Evolutionary conservation across 345 rosid species (phyloP).

Genomic region (Zanthoxylum bungeanum): DNA sequence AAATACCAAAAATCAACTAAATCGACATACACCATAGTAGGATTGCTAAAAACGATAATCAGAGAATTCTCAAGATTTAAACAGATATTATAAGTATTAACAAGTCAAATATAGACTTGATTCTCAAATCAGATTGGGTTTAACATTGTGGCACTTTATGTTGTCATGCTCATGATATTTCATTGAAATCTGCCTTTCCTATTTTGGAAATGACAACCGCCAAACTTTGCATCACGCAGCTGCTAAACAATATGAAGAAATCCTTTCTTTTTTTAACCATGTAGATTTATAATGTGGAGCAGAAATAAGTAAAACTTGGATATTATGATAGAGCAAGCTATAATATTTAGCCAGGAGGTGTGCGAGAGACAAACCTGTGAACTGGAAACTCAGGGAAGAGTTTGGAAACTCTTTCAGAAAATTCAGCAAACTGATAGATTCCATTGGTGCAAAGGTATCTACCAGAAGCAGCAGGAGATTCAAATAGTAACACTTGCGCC

Average conservation of each 20-base stretch:
- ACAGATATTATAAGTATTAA: background rate
- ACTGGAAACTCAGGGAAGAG: constrained; percentile 66
- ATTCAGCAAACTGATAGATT: constrained; percentile 67
- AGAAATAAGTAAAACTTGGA: too few species aligned
- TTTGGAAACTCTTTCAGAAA: constrained; percentile 52
- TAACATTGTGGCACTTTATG: background rate
- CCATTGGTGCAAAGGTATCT: constrained; percentile 79
- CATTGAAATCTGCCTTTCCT: background rate
- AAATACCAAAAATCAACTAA: background rate
- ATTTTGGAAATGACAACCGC: background rate
- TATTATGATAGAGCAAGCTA: background rate
- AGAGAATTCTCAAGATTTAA: background rate
- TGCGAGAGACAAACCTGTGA: constrained; percentile 44
- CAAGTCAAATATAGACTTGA: background rate
- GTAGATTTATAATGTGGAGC: background rate
- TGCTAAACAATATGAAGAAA: background rate
- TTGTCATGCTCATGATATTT: background rate
- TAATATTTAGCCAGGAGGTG: background rate
- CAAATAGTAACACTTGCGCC: constrained; percentile 57
- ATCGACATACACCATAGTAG: background rate
- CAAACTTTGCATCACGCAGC: background rate
- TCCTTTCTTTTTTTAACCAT: background rate
- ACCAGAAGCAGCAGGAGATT: constrained; percentile 61
- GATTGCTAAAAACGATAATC: background rate
- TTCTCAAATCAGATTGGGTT: constrained; percentile 5